phyloP scores from a whole-genome alignment of 2,329 filamentous ascomycete genomes.

The Hypomyces rosellus region DNA sequence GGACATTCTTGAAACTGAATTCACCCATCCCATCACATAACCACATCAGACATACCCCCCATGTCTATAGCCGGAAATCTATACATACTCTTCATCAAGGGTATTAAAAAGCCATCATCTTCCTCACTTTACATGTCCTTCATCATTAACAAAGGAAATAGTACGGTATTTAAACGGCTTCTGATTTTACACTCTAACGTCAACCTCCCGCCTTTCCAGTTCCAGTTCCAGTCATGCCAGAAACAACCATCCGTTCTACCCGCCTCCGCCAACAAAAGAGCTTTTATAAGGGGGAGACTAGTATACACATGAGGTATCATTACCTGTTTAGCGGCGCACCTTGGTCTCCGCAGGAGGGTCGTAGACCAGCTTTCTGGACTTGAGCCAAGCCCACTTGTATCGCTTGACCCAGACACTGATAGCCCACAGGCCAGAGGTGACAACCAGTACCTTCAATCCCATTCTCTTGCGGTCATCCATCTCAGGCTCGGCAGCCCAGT shows the following conservation, averaged over 20 bases:
- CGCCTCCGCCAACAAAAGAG: conserved; percentile 38
- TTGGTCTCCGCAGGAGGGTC: conserved; percentile 60
- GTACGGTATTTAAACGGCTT: conserved; percentile 35
- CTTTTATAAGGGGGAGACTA: conserved; percentile 37
- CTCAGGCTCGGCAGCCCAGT: conserved; percentile 98
- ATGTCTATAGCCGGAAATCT: no score
- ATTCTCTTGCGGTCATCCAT: conserved; percentile 99
- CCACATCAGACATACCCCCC: no score
- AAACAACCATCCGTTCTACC: conserved; percentile 30
- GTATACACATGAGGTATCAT: conserved; percentile 33
- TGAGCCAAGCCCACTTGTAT: conserved; percentile 98
- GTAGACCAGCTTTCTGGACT: conserved; percentile 91
- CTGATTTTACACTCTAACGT: conserved; percentile 46
- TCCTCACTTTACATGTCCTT: neutral
- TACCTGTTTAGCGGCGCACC: conserved; percentile 40
- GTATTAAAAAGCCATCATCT: neutral
- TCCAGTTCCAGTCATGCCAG: conserved; percentile 13
- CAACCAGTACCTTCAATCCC: conserved; percentile 91
- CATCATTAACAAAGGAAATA: conserved; percentile 9
- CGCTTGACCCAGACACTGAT: conserved; percentile 96
- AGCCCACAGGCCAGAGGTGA: conserved; percentile 72
- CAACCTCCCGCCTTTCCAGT: conserved; percentile 23
- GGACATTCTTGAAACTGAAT: no score
- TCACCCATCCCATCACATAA: no score
- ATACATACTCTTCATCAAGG: no score